Evolutionary conservation across 1,284 basidiomycete species (phyloP), one percentile per base, ranked within the genome.

Genomic region (Trametes hirsuta): DNA sequence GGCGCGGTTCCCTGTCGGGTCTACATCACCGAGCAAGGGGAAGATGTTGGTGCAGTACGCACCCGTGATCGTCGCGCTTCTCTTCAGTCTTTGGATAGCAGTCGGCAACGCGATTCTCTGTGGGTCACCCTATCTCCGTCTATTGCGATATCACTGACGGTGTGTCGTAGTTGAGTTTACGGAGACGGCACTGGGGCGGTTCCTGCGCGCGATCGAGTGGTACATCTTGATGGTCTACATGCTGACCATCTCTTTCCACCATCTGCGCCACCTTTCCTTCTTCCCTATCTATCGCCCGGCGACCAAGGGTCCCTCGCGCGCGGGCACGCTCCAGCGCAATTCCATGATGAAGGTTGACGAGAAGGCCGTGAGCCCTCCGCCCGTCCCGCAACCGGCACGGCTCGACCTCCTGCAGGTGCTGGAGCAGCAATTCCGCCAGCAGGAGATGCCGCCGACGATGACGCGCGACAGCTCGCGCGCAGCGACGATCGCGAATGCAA

Each of bases 181-280:
- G 1, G 90, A 91, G 71, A 84, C 84, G 10, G 78, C 80, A 8
- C 74, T 88, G 4, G 90, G 89, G n/a, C 84, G 87, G 44, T 84
- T 91, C 66, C 77, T 92, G 58, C 84, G 87, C 66, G 85, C 84
- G 15, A 72, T 86, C 47, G 86, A 88, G 67, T 62, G 87, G n/a
- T 91, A 87, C 68, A 78, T 86, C 46, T 71, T 87, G 41, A 77
- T 88, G 53, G 74, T 90, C 22, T 84, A 81, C 68, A 73, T 81
- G 61, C 79, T 88, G 59, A 76, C 88, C 44, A 70, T 74, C 36
- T 74, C 80, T 34, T 85, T 90, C 69, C 77, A 82, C 62, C 67
- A 75, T 24, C 61, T 73, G 34, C 71, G 73, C 64, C 58, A 62
- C 51, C 53, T 64, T 47, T 53, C 63, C 34, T 61, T 64, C 61